Base-by-base conservation (phyloP, 2,329 filamentous ascomycete genomes). In the Grosmannia huntii region DNA sequence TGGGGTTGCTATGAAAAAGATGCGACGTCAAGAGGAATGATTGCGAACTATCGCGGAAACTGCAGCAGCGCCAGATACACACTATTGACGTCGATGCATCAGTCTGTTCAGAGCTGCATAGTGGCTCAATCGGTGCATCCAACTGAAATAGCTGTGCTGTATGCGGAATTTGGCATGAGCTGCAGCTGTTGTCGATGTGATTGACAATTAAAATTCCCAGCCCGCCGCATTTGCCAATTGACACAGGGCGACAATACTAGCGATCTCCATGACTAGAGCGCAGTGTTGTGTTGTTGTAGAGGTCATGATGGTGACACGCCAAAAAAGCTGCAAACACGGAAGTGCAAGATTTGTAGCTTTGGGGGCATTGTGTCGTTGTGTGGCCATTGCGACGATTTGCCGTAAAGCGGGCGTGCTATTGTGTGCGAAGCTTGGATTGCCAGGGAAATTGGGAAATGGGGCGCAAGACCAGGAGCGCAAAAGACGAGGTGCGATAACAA, bases 371-470 rank as follows among this genome's bases (percentile, higher is more conserved):
- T 3, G 31, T 12, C 56, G 60, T 53, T 44, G 50, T 52, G 55
- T 16, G 21, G 23, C 16, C 48, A 14, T 50, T 38, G 46, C 23
- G 51, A 23, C 28, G 53, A 25, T 31, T 54, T 53, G 55, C 27
- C 41, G 50, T 52, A 33, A 57, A 46, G 60, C 57, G 57, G 57
- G 57, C 56, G 59, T 56, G 59, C 56, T 51, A 53, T 41, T 54
- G 56, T 46, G 59, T 50, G 46, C 55, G 53, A 52, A 36, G 57
- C 56, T 56, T 53, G 38, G 41, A 44, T 41, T 14, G 46, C 27
- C 36, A 48, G 54, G 23, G 33, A 38, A 48, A 27, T 23, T 49
- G 41, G 44, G 55, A 28, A 58, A 46, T 41, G 49, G 21, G 23
- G 50, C 27, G 46, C 55, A 55, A 28, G 50, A 36, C 46, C 44